phyloP scores from a whole-genome alignment of 2,329 filamentous ascomycete genomes.

The Nakataea oryzae region DNA sequence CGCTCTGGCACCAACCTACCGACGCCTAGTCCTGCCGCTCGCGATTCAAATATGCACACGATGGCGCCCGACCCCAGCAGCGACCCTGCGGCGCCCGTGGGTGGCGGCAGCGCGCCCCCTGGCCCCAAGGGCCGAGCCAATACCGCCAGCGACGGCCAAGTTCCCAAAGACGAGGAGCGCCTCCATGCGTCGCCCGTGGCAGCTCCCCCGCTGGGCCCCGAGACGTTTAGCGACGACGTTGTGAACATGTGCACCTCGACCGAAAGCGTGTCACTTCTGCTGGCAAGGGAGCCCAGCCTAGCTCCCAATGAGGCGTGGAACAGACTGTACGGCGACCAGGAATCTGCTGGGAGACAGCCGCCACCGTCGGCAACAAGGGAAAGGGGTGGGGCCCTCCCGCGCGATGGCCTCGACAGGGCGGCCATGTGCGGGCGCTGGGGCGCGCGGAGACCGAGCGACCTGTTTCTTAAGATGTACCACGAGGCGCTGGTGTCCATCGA shows the following conservation, averaged over 20 bases:
- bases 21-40: too few species aligned
- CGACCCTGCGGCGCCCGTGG: too few species aligned
- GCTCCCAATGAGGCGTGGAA: conserved; percentile 44
- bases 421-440: conserved; percentile 59
- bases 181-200: too few species aligned
- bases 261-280: conserved; percentile 45
- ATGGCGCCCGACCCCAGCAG: neutral
- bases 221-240: conserved; percentile 31
- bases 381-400: neutral
- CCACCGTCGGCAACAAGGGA: neutral
- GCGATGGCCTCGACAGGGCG: conserved; percentile 34
- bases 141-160: too few species aligned
- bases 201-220: neutral
- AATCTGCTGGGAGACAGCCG: neutral
- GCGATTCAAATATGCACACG: neutral
- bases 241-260: conserved; percentile 38
- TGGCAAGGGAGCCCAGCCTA: conserved; percentile 42
- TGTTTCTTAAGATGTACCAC: conserved; percentile 61
- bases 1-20: neutral
- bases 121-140: too few species aligned
- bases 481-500: conserved; percentile 50
- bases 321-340: conserved; percentile 33
- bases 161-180: too few species aligned
- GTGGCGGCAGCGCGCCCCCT: too few species aligned
- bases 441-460: conserved; percentile 46